Conservation (phyloP, 352 stramenopile genomes). For the Pythium insidiosum region DNA sequence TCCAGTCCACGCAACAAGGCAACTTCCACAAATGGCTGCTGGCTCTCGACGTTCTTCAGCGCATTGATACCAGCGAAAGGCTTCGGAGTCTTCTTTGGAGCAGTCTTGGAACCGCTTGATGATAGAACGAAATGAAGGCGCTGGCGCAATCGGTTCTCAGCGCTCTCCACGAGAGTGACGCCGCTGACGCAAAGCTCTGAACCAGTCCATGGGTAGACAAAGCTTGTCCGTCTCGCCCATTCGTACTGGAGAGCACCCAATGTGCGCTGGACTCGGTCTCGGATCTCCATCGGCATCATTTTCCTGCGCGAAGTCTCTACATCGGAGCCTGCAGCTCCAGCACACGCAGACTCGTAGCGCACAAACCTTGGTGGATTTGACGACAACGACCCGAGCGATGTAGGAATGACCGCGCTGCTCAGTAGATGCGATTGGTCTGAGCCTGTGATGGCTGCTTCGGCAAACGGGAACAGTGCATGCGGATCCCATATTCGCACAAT, state of each 20-base stretch:
- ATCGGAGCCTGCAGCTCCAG: not conserved
- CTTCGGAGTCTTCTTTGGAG: slow-evolving; percentile 4
- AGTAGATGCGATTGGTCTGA: too few relatives aligned
- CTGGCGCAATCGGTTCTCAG: slow-evolving; percentile 29
- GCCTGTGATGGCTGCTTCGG: too few relatives aligned
- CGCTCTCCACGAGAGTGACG: slow-evolving; percentile 20
- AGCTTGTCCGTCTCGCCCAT: slow-evolving; percentile 13
- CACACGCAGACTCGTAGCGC: not conserved
- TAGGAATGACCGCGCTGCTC: too few relatives aligned
- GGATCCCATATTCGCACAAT: slow-evolving; percentile 33
- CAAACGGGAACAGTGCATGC: slow-evolving; percentile 32
- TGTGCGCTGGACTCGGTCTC: too few relatives aligned
- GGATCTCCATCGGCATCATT: too few relatives aligned
- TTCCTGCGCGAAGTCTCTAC: too few relatives aligned
- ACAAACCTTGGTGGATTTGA: too few relatives aligned
- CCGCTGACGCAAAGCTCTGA: slow-evolving; percentile 26
- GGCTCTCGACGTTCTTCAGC: slow-evolving; percentile 22
- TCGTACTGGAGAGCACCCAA: too few relatives aligned
- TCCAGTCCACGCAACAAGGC: slow-evolving; percentile 55
- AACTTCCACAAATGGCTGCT: slow-evolving; percentile 25
- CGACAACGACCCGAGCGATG: too few relatives aligned
- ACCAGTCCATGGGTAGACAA: slow-evolving; percentile 41
- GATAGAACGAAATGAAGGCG: slow-evolving; percentile 21
- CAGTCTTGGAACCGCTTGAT: not conserved
- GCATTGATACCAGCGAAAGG: slow-evolving; percentile 52